Conservation (phyloP, 1,139 yeast genomes). For the Scheffersomyces segobiensis region DNA sequence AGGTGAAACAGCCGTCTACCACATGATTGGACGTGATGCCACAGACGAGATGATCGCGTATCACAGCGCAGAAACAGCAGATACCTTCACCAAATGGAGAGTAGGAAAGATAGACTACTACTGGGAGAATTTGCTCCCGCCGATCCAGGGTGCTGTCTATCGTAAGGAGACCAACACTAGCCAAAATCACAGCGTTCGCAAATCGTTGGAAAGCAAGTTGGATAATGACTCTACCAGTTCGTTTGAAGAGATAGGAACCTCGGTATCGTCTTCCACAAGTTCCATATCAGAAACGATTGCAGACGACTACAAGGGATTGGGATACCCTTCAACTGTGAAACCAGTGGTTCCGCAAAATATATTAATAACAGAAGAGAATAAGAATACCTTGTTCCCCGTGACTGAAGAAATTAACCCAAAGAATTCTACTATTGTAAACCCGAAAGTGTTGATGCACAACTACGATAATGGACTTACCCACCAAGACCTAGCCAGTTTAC, state of each 20-base stretch:
- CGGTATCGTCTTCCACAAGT: conserved; percentile 14
- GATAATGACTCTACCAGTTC: conserved; percentile 15
- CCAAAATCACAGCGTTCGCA: neutral
- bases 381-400: conserved; percentile 38
- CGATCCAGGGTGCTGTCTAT: conserved; percentile 80
- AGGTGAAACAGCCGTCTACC: conserved; percentile 80
- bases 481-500: conserved; percentile 55
- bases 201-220: conserved; percentile 16
- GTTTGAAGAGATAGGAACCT: conserved; percentile 12
- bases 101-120: conserved; percentile 61
- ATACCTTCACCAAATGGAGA: conserved; percentile 52
- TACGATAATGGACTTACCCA: conserved; percentile 59
- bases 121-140: conserved; percentile 82
- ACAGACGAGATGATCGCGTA: conserved; percentile 88
- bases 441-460: conserved; percentile 51
- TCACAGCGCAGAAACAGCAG: conserved; percentile 61
- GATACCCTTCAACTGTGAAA: conserved; percentile 36
- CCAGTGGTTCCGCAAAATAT: conserved; percentile 55
- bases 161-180: conserved; percentile 12
- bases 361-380: conserved; percentile 38
- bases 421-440: conserved; percentile 48
- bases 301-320: conserved; percentile 21
- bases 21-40: conserved; percentile 87
- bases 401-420: conserved; percentile 4
- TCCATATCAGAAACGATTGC: conserved; percentile 3